Evolutionary conservation across 2,329 filamentous ascomycete genomes (phyloP).

Genomic region (Colletotrichum navitas): DNA sequence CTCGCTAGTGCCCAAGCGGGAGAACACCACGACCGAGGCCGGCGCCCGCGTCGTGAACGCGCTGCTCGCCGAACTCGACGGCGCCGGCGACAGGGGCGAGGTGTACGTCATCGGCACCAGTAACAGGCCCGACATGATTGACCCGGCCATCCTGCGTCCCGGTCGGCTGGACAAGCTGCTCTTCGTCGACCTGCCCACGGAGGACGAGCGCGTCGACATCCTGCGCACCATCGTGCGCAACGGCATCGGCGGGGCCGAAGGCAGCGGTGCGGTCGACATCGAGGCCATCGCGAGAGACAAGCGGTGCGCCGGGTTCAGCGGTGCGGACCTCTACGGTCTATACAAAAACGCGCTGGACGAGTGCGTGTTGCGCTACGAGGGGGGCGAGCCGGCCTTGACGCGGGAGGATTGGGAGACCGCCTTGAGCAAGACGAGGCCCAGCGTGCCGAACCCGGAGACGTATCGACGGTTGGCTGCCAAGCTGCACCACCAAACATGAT

Average conservation of each 20-base stretch:
- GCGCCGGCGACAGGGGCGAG: conserved; percentile 81
- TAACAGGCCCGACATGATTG: conserved; percentile 96
- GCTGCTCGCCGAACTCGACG: conserved; percentile 93
- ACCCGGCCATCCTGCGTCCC: conserved; percentile 92
- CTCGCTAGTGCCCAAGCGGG: conserved; percentile 87
- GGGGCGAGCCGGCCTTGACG: conserved; percentile 50
- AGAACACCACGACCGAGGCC: conserved; percentile 83
- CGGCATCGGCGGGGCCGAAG: conserved; percentile 54
- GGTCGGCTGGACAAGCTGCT: conserved; percentile 90
- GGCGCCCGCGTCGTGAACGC: conserved; percentile 94
- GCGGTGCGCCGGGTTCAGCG: conserved; percentile 82
- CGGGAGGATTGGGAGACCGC: conserved; percentile 66
- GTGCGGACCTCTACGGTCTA: conserved; percentile 68
- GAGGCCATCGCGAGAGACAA: conserved; percentile 74
- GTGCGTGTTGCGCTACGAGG: conserved; percentile 48
- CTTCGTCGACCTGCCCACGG: conserved; percentile 87
- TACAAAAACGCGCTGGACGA: conserved; percentile 61
- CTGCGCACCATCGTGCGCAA: conserved; percentile 75
- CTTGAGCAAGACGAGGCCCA: conserved; percentile 61
- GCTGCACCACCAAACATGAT: conserved; percentile 43
- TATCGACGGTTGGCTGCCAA: conserved; percentile 56
- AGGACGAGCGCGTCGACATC: conserved; percentile 87
- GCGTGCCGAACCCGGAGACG: conserved; percentile 61
- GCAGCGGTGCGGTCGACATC: conserved; percentile 60
- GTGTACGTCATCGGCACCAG: conserved; percentile 97